phyloP scores from a whole-genome alignment of 1,284 basidiomycete genomes.

The Ceratobasidium sp. region DNA sequence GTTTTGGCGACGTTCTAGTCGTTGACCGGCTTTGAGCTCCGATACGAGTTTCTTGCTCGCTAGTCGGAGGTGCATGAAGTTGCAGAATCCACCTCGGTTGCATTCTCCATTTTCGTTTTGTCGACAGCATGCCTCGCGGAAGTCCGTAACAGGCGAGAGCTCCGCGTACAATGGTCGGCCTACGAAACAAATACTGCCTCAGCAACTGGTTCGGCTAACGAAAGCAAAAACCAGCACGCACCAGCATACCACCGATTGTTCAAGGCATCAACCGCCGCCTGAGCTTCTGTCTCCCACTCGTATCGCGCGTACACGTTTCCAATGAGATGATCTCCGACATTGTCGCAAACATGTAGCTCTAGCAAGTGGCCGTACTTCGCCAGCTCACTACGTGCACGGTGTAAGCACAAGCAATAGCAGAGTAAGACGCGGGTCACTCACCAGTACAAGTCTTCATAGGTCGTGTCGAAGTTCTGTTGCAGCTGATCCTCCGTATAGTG shows the following conservation, averaged over 20 bases:
- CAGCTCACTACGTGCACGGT: constrained; percentile 65
- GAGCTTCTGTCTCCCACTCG: constrained; percentile 98
- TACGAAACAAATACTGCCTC: constrained; percentile 49
- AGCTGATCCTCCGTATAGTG: constrained; percentile 86
- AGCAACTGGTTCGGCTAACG: constrained; percentile 29
- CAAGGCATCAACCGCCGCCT: constrained; percentile 88
- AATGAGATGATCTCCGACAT: constrained; percentile 98
- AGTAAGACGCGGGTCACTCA: constrained; percentile 46
- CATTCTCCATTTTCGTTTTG: constrained; percentile 98
- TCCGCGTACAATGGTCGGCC: constrained; percentile 97
- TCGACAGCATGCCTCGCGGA: constrained; percentile 97
- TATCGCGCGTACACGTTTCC: constrained; percentile 99
- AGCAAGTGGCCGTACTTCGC: constrained; percentile 94
- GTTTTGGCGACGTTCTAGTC: constrained; percentile 78
- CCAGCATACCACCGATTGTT: constrained; percentile 99
- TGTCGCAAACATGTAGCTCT: constrained; percentile 98
- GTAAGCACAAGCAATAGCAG: background rate
- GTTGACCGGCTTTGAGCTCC: constrained; percentile 81
- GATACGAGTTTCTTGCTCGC: constrained; percentile 83
- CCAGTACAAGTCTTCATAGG: constrained; percentile 94
- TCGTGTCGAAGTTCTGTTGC: constrained; percentile 95
- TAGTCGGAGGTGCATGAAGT: constrained; percentile 97
- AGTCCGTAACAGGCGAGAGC: constrained; percentile 97
- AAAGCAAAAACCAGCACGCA: constrained; percentile 53
- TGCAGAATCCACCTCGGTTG: constrained; percentile 96